These are phyloP conservation scores for Viola odorata DNA, from an alignment of 345 rosid genomes.

Conservation along the genomic window DNA sequence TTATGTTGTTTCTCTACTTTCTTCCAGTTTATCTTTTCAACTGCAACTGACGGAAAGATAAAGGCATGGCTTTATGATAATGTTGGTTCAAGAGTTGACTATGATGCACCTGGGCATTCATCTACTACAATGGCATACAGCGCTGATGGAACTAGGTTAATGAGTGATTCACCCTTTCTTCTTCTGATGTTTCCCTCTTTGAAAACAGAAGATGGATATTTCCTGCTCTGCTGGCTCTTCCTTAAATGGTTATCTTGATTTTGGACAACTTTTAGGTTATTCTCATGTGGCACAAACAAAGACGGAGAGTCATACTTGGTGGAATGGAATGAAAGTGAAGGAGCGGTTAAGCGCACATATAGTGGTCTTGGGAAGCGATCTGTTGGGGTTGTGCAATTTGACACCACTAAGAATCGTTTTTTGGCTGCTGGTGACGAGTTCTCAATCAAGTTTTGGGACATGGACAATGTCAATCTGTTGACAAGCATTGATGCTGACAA, in stretches of 20 bases:
- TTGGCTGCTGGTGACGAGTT: conserved; percentile 88
- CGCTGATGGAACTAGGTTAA: conserved; percentile 78
- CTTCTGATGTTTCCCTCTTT: conserved; percentile 8
- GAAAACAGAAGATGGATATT: conserved; percentile 6
- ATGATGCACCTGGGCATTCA: conserved; percentile 74
- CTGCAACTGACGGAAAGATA: conserved; percentile 75
- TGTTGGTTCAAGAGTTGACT: conserved; percentile 69
- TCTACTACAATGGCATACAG: conserved; percentile 74
- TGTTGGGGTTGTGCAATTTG: conserved; percentile 70
- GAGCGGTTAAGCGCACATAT: conserved; percentile 56
- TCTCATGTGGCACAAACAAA: conserved; percentile 79
- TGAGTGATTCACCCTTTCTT: conserved; percentile 1
- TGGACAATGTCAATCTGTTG: conserved; percentile 52
- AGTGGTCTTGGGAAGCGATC: conserved; percentile 69
- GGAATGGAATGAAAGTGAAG: conserved; percentile 93
- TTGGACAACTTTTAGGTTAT: conserved; percentile 39
- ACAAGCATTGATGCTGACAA: conserved; percentile 71
- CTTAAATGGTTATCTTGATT: conserved; percentile 10
- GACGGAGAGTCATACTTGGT: conserved; percentile 74
- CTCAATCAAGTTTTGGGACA: conserved; percentile 75
- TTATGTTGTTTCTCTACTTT: conserved; percentile 9
- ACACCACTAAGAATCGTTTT: conserved; percentile 69
- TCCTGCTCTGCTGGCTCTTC: neutral
- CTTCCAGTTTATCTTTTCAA: conserved; percentile 64
- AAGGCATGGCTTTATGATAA: conserved; percentile 84